A percentile compares a stretch with the other conserved stretches of the same genome.
Conservation (phyloP, 306 rosid species). For the Macrotyloma uniflorum region DNA sequence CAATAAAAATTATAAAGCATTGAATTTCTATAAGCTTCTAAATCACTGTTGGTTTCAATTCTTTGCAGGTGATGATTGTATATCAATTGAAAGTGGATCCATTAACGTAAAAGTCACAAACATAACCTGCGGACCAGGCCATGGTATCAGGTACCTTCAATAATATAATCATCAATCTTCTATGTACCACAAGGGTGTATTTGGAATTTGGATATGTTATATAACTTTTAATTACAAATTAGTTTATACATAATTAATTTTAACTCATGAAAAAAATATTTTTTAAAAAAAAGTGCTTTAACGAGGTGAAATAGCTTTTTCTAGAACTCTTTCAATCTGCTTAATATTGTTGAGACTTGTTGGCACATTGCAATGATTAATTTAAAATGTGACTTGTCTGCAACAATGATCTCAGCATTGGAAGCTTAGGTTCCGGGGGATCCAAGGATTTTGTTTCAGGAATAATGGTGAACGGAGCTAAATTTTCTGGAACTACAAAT, state of each 20-base stretch:
- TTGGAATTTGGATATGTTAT: too few relatives aligned
- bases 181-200: too few relatives aligned
- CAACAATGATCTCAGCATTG: conserved; percentile 55
- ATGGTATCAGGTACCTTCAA: conserved; percentile 72
- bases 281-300: too few relatives aligned
- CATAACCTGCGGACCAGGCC: conserved; percentile 92
- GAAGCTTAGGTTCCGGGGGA: conserved; percentile 68
- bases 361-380: neutral
- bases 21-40: neutral
- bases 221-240: too few relatives aligned
- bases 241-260: too few relatives aligned
- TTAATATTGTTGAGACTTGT: neutral
- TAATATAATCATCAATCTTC: neutral
- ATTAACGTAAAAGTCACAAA: conserved; percentile 51
- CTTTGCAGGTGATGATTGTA: conserved; percentile 80
- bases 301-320: neutral
- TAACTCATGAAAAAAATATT: too few relatives aligned
- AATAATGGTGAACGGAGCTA: conserved; percentile 59
- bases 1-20: neutral
- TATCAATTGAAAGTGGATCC: conserved; percentile 76
- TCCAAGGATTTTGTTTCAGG: conserved; percentile 60
- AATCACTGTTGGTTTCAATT: conserved; percentile 8
- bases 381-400: neutral
- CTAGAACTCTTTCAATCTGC: neutral
- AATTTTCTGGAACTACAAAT: conserved; percentile 63